A percentile compares a stretch with the other conserved stretches of the same genome.
These are phyloP conservation scores for Chrysanthemum seticuspe DNA, from an alignment of 129 eudicot species.

Conservation along the genomic window DNA sequence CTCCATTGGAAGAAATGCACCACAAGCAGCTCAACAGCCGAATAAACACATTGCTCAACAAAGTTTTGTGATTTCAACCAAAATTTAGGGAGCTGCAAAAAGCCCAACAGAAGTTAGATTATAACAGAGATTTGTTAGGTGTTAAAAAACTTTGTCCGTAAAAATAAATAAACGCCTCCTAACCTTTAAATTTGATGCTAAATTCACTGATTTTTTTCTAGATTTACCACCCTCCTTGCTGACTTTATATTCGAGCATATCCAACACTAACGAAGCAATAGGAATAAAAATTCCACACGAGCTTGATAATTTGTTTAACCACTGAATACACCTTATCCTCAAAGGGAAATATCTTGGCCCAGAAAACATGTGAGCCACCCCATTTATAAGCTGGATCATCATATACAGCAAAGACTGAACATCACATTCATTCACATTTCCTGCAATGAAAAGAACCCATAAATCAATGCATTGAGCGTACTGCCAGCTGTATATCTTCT, in stretches of 20 bases:
- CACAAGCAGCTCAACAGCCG: constrained; percentile 67
- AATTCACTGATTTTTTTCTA: constrained; percentile 29
- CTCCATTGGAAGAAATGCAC: constrained; percentile 88
- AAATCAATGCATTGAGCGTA: constrained; percentile 72
- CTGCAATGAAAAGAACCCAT: constrained; percentile 76
- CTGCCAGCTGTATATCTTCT: constrained; percentile 84
- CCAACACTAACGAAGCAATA: constrained; percentile 66
- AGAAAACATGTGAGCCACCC: constrained; percentile 60
- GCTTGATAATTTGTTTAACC: constrained; percentile 74
- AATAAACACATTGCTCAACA: constrained; percentile 63
- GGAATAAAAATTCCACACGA: constrained; percentile 80
- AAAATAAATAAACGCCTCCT: constrained; percentile 10
- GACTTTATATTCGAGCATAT: constrained; percentile 67
- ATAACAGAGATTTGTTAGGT: neutral
- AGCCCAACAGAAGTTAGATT: no score
- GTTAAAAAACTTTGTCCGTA: neutral
- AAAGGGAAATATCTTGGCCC: constrained; percentile 81
- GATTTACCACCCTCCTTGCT: constrained; percentile 63
- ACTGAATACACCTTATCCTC: constrained; percentile 69
- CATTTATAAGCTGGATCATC: constrained; percentile 71
- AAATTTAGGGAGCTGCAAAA: constrained; percentile 81
- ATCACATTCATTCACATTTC: constrained; percentile 51
- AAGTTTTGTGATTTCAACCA: constrained; percentile 72
- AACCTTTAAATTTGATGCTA: constrained; percentile 69
- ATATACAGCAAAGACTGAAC: constrained; percentile 49